Evolutionary conservation across 176 grass and related monocot genomes (phyloP).

Genomic region (Stipa capillata): DNA sequence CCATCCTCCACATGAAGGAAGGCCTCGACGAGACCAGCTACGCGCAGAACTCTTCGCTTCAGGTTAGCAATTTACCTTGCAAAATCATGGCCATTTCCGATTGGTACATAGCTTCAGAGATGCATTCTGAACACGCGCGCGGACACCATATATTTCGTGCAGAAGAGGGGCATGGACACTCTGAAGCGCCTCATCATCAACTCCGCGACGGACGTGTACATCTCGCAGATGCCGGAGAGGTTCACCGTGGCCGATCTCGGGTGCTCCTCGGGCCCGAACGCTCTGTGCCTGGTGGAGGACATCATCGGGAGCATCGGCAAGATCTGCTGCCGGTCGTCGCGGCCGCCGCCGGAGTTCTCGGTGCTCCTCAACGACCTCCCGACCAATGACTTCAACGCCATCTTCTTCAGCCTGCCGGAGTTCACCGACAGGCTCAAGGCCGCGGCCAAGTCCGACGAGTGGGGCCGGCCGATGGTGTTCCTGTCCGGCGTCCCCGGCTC

Average conservation of each 20-base stretch:
- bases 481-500: constrained; percentile 78
- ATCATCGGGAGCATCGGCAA: constrained; percentile 55
- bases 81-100: background rate
- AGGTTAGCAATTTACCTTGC: constrained; percentile 24
- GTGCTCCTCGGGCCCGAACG: constrained; percentile 87
- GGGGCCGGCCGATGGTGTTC: constrained; percentile 62
- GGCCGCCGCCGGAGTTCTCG: constrained; percentile 68
- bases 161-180: constrained; percentile 72
- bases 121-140: background rate
- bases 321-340: constrained; percentile 34
- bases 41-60: constrained; percentile 91
- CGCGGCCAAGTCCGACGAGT: constrained; percentile 36
- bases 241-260: constrained; percentile 88
- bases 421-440: constrained; percentile 53
- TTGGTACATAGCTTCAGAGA: background rate
- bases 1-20: constrained; percentile 92
- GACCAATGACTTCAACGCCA: constrained; percentile 92
- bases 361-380: constrained; percentile 97
- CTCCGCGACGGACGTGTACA: constrained; percentile 51
- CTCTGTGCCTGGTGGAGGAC: constrained; percentile 61
- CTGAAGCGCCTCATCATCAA: constrained; percentile 66
- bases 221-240: constrained; percentile 52
- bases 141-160: constrained; percentile 1
- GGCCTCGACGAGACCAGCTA: constrained; percentile 88
- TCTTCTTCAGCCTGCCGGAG: constrained; percentile 70